These are phyloP conservation scores for Pichia nakasei DNA, from an alignment of 805 yeast species.

Conservation along the genomic window DNA sequence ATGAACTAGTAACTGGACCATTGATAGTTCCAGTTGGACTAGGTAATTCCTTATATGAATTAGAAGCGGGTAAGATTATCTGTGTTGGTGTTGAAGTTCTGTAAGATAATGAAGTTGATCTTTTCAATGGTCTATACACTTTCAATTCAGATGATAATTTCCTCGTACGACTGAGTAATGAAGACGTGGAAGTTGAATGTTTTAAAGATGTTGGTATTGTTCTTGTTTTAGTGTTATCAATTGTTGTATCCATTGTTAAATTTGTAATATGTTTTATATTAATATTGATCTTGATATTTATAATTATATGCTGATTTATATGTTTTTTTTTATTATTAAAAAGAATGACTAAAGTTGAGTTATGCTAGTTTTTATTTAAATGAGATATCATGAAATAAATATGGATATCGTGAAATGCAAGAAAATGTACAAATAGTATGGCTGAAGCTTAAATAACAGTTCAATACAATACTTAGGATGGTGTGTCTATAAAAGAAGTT, in stretches of 20 bases:
- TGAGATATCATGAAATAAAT: too few relatives aligned
- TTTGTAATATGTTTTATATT: too few relatives aligned
- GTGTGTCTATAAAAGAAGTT: too few relatives aligned
- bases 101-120: constrained; percentile 22
- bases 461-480: too few relatives aligned
- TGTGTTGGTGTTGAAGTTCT: constrained; percentile 16
- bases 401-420: too few relatives aligned
- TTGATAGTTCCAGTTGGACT: too few relatives aligned
- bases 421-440: too few relatives aligned
- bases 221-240: background rate
- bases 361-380: too few relatives aligned
- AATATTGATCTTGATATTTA: too few relatives aligned
- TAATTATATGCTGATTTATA: too few relatives aligned
- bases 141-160: constrained; percentile 9
- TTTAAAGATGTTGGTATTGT: background rate
- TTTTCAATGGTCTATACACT: constrained; percentile 20
- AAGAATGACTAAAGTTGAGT: constrained; percentile 1
- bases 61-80: constrained; percentile 1
- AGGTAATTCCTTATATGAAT: background rate
- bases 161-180: constrained; percentile 6
- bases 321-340: background rate
- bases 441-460: too few relatives aligned
- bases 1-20: constrained; percentile 9
- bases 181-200: constrained; percentile 3
- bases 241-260: too few relatives aligned